These are phyloP conservation scores for Trametes sp. DNA, from an alignment of 1,284 basidiomycete genomes.

Conservation along the genomic window DNA sequence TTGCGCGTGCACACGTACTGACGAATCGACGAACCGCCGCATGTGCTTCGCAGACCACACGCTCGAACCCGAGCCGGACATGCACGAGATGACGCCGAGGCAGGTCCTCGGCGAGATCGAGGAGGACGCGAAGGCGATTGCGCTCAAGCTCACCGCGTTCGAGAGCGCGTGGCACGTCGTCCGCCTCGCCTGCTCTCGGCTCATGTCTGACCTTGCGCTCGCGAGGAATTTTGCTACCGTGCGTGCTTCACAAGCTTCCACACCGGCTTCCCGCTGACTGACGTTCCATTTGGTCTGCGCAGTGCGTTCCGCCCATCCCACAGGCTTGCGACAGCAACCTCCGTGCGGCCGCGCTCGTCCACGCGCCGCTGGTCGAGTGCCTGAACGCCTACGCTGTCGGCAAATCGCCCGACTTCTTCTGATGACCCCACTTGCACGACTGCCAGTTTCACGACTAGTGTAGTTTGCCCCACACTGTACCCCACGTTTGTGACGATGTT, in stretches of 20 bases:
- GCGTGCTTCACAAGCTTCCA: constrained; percentile 8
- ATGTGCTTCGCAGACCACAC: constrained; percentile 1
- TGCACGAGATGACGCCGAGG: constrained; percentile 24
- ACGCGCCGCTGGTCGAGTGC: constrained; percentile 41
- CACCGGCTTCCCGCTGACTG: background rate
- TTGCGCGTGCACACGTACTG: background rate
- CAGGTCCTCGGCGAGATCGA: constrained; percentile 27
- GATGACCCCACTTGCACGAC: background rate
- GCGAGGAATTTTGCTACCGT: constrained; percentile 35
- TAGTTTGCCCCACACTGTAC: background rate
- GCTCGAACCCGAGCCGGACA: constrained; percentile 12
- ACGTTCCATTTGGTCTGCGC: background rate
- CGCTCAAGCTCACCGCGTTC: constrained; percentile 38
- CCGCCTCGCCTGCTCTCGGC: constrained; percentile 35
- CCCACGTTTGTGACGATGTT: background rate
- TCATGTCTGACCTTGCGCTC: constrained; percentile 38
- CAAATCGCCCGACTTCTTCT: constrained; percentile 31
- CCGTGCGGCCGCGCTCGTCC: constrained; percentile 34
- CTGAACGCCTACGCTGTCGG: constrained; percentile 39
- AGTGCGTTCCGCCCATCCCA: constrained; percentile 28
- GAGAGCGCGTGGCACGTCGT: constrained; percentile 44
- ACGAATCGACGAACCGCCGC: background rate
- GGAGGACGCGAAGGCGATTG: constrained; percentile 36
- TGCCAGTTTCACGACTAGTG: background rate
- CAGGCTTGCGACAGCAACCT: constrained; percentile 37